Base-by-base conservation (phyloP, 306 rosid species). In the Begonia peltatifolia region DNA sequence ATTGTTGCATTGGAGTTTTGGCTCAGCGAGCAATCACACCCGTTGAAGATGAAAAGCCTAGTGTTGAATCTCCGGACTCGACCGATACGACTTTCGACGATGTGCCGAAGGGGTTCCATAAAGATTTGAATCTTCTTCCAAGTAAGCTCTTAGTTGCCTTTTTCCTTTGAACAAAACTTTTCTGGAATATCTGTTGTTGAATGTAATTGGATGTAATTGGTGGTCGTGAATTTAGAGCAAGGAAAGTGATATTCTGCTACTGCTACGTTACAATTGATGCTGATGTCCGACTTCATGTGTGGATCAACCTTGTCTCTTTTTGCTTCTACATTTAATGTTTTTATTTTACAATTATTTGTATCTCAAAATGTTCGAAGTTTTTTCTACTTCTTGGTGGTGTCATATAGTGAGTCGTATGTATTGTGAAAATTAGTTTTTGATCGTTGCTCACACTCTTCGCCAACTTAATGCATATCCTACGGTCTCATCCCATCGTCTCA, bases 81-180 rank as follows among this genome's bases (percentile, higher is more conserved):
- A 36, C 52, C 52, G 46, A 69, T 44, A 50, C 20, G 56, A 13
- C 68, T 63, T 67, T 10, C 60, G 76, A 35, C 12, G 63, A 58
- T 48, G 64, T 68, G 57, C 60, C 84, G 10, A 62, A 36, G 56
- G 65, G 66, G 0, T 65, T 82, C 56, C 87, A 76, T 30, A 87
- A 78, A 71, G 93, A 80, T 59, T 41, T 88, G 41, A 73, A 36
- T 68, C 69, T 75, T 63, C 93, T 84, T 65, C 88, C 94, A 4
- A 88, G 96, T 88, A 65, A 84, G 96, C 77, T 50, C 7, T 30
- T 54, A 22, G 49, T 11, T 49, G 14, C 23, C 11, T 13, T 50
- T 25, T 10, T 14, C 12, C 43, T 23, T 25, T 25, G 35, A 25
- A 25, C 35, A 25, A 25, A 25, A 25, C 35, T 25, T 54, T 30